A percentile compares a stretch with the other conserved stretches of the same genome.
Conservation (phyloP, 2,329 filamentous ascomycete species). For the Penicillium sp. region DNA sequence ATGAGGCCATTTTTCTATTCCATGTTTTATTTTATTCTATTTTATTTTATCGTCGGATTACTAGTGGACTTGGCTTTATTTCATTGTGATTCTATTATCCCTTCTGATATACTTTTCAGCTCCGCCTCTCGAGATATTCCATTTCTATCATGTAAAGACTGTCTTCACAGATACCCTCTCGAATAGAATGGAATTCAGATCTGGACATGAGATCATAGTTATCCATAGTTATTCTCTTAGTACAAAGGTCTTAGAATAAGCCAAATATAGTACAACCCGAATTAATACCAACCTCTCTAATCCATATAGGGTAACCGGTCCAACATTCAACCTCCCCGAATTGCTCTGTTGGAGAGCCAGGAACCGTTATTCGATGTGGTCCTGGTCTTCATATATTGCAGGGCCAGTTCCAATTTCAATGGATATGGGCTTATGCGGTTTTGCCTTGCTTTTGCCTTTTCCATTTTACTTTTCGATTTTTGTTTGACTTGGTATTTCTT, state of each 20-base stretch:
- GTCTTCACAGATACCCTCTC: not conserved
- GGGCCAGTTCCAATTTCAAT: conserved; percentile 14
- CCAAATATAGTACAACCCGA: not conserved
- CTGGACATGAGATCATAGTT: not conserved
- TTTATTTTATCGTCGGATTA: not conserved
- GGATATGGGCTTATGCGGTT: not conserved
- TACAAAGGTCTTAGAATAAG: not conserved
- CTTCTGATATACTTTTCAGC: not conserved
- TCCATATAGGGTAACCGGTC: not conserved
- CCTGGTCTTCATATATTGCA: conserved; percentile 13
- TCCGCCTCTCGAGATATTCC: not conserved
- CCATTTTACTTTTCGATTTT: conserved; percentile 1
- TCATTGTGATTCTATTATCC: conserved; percentile 11
- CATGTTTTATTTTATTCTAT: conserved; percentile 2
- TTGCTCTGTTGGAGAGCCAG: conserved; percentile 14
- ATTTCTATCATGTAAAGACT: conserved; percentile 7
- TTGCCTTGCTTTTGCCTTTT: not conserved
- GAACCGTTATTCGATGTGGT: conserved; percentile 27
- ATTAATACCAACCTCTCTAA: too few relatives aligned
- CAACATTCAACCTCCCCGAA: conserved; percentile 19
- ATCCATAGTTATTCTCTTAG: not conserved
- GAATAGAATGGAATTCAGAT: not conserved
- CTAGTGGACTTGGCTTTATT: conserved; percentile 2
- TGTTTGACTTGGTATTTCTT: not conserved
- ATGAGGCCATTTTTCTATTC: conserved; percentile 1